Evolutionary conservation across 495 filamentous ascomycete species (phyloP).

Genomic region (Daldinia childiae): DNA sequence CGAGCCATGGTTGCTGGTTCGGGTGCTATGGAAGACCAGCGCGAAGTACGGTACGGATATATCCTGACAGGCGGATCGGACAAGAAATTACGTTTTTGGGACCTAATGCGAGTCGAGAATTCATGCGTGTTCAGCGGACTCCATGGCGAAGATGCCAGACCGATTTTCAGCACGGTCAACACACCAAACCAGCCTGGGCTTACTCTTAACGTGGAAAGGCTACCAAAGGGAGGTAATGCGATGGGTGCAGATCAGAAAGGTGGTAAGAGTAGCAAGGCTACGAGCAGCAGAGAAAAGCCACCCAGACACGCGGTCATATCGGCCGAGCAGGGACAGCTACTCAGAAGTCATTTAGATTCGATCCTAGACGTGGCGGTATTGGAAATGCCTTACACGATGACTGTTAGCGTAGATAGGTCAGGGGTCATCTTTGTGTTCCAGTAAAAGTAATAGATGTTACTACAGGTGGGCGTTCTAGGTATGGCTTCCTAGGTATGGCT

Average conservation of each 20-base stretch:
- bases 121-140: constrained; percentile 83
- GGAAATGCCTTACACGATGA: constrained; percentile 91
- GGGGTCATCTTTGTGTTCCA: constrained; percentile 90
- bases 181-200: constrained; percentile 75
- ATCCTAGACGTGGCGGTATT: constrained; percentile 89
- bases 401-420: constrained; percentile 87
- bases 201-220: constrained; percentile 75
- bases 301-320: constrained; percentile 88
- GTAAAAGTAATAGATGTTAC: constrained; percentile 36
- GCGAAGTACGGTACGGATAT: constrained; percentile 71
- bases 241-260: constrained; percentile 51
- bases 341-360: constrained; percentile 87
- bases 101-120: constrained; percentile 74
- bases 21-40: constrained; percentile 64
- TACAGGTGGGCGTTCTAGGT: constrained; percentile 7
- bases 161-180: constrained; percentile 62
- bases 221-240: constrained; percentile 58
- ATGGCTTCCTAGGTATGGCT: background rate
- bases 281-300: constrained; percentile 54
- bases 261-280: constrained; percentile 44
- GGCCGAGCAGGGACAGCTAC: constrained; percentile 83
- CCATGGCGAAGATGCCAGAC: constrained; percentile 72
- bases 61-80: constrained; percentile 89
- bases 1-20: constrained; percentile 66
- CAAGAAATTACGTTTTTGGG: constrained; percentile 94